phyloP scores from a whole-genome alignment of 78 protist genomes.

The Cavenderia fasciculata region DNA sequence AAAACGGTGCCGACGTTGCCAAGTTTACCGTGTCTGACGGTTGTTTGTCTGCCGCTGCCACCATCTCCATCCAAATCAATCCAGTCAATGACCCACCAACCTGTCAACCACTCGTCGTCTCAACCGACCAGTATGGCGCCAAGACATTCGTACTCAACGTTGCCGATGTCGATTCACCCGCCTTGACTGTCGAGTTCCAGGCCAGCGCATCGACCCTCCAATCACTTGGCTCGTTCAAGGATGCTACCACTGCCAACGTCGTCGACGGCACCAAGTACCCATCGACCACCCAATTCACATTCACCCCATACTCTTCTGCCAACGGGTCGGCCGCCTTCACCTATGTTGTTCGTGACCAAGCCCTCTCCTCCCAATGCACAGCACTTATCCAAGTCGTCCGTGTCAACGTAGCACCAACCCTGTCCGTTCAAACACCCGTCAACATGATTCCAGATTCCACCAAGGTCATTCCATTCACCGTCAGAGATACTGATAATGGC shows the following conservation, averaged over 20 bases:
- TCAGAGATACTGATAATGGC: not conserved
- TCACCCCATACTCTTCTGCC: not conserved
- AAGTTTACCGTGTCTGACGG: slow-evolving; percentile 25
- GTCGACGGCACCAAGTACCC: not conserved
- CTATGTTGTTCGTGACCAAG: not conserved
- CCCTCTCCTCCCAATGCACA: not conserved
- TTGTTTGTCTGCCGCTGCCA: not conserved
- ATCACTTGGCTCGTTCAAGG: slow-evolving; percentile 4
- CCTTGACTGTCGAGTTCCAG: not conserved
- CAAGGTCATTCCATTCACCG: not conserved
- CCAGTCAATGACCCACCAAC: slow-evolving; percentile 36
- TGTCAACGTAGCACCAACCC: slow-evolving; percentile 26
- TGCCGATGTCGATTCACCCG: not conserved
- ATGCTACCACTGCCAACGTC: not conserved
- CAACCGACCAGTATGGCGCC: not conserved
- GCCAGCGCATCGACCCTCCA: not conserved
- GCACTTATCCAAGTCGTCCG: not conserved
- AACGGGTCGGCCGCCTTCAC: not conserved
- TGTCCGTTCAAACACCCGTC: not conserved
- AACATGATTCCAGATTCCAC: not conserved
- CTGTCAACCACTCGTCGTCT: not conserved
- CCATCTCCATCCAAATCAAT: not conserved
- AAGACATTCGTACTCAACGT: not conserved
- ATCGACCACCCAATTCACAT: not conserved
- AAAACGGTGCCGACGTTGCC: not conserved